Evolutionary conservation across 2,329 filamentous ascomycete genomes (phyloP).

Genomic region (Nemania sp.): DNA sequence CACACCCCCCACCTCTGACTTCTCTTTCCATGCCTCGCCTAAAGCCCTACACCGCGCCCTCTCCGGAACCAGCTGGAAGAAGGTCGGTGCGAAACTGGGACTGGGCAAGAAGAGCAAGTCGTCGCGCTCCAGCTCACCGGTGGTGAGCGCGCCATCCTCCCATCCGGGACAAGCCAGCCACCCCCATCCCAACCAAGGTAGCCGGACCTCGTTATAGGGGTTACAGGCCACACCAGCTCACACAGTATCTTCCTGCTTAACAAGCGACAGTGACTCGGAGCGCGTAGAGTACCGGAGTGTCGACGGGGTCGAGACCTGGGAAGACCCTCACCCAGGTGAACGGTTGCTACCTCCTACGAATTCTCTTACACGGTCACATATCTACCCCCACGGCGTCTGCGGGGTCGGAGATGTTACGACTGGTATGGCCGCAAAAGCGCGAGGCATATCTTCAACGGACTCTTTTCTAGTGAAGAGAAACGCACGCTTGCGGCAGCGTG

Average conservation of each 20-base stretch:
- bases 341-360: slow-evolving; percentile 43
- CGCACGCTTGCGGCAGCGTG: slow-evolving; percentile 35
- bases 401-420: slow-evolving; percentile 43
- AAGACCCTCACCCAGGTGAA: slow-evolving; percentile 53
- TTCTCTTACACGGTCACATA: slow-evolving; percentile 32
- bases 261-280: slow-evolving; percentile 32
- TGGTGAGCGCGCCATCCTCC: slow-evolving; percentile 51
- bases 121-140: slow-evolving; percentile 46
- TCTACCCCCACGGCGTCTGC: slow-evolving; percentile 24
- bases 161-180: slow-evolving; percentile 35
- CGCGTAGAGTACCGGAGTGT: slow-evolving; percentile 31
- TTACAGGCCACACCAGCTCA: slow-evolving; percentile 61
- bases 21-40: slow-evolving; percentile 55
- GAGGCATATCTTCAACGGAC: slow-evolving; percentile 35
- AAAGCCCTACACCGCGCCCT: slow-evolving; percentile 59
- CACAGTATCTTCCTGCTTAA: slow-evolving; percentile 43
- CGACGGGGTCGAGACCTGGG: slow-evolving; percentile 42
- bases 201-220: slow-evolving; percentile 57
- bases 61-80: slow-evolving; percentile 66
- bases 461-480: slow-evolving; percentile 32
- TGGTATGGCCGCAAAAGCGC: slow-evolving; percentile 56
- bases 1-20: slow-evolving; percentile 68
- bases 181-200: slow-evolving; percentile 42
- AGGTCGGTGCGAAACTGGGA: slow-evolving; percentile 64
- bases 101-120: slow-evolving; percentile 58